Evolutionary conservation across 805 yeast genomes (phyloP).

Genomic region (Lipomyces oligophaga): DNA sequence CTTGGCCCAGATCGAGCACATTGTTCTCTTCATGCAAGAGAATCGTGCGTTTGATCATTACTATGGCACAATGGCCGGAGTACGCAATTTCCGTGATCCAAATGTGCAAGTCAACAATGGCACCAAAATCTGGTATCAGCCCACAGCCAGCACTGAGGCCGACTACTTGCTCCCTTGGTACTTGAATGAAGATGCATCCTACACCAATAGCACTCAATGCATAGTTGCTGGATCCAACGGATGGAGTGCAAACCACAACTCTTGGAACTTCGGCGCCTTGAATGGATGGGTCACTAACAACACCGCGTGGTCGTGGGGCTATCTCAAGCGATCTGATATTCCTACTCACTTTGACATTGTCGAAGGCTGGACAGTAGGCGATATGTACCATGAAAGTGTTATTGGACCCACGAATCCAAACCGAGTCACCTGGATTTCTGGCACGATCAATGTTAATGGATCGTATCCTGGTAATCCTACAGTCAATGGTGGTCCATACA

Average conservation of each 20-base stretch:
- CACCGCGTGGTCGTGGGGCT: conserved; percentile 32
- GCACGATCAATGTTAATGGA: conserved; percentile 29
- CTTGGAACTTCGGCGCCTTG: conserved; percentile 30
- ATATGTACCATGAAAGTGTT: conserved; percentile 32
- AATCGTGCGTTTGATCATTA: conserved; percentile 33
- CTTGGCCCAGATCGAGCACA: conserved; percentile 13
- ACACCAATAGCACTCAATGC: conserved; percentile 30
- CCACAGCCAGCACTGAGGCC: conserved; percentile 13
- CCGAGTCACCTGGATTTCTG: conserved; percentile 30
- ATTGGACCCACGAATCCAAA: conserved; percentile 32
- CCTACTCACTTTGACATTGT: conserved; percentile 31
- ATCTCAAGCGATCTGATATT: conserved; percentile 26
- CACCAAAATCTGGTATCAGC: conserved; percentile 30
- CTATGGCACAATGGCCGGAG: conserved; percentile 33
- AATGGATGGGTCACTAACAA: conserved; percentile 31
- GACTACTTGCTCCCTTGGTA: conserved; percentile 31
- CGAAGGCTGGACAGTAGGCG: conserved; percentile 33
- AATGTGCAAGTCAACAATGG: conserved; percentile 18
- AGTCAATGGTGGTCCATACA: conserved; percentile 26
- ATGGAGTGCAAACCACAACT: conserved; percentile 31
- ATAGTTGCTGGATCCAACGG: conserved; percentile 31
- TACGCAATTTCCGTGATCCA: conserved; percentile 32
- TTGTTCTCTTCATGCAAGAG: conserved; percentile 33
- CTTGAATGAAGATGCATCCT: conserved; percentile 21
- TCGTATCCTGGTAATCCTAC: conserved; percentile 20